Conservation (phyloP, 164 flowering plant species). For the Santalum album region DNA sequence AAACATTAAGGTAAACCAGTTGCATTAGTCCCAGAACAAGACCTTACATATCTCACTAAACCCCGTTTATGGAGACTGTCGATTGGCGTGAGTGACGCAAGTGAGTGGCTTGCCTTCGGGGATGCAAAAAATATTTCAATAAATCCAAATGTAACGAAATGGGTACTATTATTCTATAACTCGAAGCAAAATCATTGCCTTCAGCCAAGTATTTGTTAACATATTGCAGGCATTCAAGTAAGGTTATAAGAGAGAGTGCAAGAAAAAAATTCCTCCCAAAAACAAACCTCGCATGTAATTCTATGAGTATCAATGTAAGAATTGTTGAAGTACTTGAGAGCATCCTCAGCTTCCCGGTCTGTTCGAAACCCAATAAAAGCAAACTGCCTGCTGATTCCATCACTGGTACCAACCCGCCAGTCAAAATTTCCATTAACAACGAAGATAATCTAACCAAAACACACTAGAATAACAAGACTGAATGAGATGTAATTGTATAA, state of each 20-base stretch:
- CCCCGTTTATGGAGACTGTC: too few species aligned
- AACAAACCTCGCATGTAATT: constrained; percentile 70
- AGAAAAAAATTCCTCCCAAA: not conserved
- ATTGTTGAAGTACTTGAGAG: constrained; percentile 65
- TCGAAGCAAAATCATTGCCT: too few species aligned
- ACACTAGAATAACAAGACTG: not conserved
- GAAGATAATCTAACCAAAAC: not conserved
- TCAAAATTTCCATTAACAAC: not conserved
- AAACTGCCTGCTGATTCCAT: constrained; percentile 87
- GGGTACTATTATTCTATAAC: too few species aligned
- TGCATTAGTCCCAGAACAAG: too few species aligned
- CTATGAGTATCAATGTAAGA: constrained; percentile 64
- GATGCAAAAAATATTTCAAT: too few species aligned
- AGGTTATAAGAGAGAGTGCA: not conserved
- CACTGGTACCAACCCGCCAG: constrained; percentile 29
- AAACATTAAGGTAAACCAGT: too few species aligned
- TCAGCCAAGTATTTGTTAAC: too few species aligned
- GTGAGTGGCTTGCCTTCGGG: too few species aligned
- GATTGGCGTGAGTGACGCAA: too few species aligned
- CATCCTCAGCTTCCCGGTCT: constrained; percentile 65
- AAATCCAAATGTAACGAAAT: too few species aligned
- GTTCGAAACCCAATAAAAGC: constrained; percentile 83
- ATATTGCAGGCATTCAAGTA: not conserved
- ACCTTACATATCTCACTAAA: too few species aligned
- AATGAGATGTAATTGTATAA: not conserved